phyloP scores from a whole-genome alignment of 192 early-diverging fungal genomes.

The Linnemannia schmuckeri region DNA sequence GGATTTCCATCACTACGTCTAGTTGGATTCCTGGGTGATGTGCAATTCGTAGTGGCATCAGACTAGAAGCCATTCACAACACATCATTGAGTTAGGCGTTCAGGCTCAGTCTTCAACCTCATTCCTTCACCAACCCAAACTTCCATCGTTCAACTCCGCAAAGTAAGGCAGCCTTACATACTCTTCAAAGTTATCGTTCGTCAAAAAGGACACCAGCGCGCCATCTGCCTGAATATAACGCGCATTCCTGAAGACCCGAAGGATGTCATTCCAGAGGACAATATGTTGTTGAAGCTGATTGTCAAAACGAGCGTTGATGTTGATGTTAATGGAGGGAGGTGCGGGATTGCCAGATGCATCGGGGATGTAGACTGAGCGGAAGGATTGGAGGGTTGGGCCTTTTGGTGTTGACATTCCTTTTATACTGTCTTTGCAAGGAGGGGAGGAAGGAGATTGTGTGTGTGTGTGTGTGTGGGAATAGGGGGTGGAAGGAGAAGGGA shows the following conservation, averaged over 20 bases:
- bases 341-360: not conserved
- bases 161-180: not conserved
- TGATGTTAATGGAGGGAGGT: not conserved
- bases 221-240: not conserved
- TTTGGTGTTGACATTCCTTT: not conserved
- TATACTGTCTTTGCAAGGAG: not conserved
- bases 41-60: not conserved
- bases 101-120: not conserved
- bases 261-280: not conserved
- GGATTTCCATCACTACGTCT: not conserved
- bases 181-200: conserved; percentile 4
- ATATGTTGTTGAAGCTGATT: not conserved
- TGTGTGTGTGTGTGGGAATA: too few relatives aligned
- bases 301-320: not conserved
- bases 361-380: not conserved
- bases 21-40: not conserved
- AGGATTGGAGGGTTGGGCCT: not conserved
- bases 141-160: not conserved
- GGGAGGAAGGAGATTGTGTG: not conserved
- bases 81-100: not conserved
- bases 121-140: too few relatives aligned
- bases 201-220: not conserved
- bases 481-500: too few relatives aligned
- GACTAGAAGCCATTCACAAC: not conserved
- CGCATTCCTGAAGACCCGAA: not conserved